phyloP scores from a whole-genome alignment of 306 rosid genomes.

The Potentilla sterilis region DNA sequence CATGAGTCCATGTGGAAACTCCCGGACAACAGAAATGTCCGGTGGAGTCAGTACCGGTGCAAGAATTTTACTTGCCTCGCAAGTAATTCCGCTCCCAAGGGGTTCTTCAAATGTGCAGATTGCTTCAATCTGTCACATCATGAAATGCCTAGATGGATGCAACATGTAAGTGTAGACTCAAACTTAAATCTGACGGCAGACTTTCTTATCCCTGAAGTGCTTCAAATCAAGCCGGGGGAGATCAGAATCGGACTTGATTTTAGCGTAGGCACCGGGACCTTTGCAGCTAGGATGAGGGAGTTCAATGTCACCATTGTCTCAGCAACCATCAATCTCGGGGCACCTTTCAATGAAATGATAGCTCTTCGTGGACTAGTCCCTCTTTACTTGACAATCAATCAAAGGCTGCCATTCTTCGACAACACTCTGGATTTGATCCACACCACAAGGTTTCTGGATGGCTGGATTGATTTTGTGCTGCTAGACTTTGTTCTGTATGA shows the following conservation, averaged over 20 bases:
- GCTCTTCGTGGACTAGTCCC: conserved; percentile 77
- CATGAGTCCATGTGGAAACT: conserved; percentile 60
- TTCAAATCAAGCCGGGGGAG: conserved; percentile 54
- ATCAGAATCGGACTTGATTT: conserved; percentile 69
- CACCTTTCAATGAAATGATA: conserved; percentile 75
- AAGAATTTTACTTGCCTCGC: conserved; percentile 69
- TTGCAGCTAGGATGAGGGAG: conserved; percentile 74
- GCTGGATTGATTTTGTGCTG: conserved; percentile 71
- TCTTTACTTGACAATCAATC: conserved; percentile 63
- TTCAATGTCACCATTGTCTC: conserved; percentile 65
- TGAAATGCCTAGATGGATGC: conserved; percentile 64
- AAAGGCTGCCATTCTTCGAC: conserved; percentile 70
- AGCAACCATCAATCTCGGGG: conserved; percentile 62
- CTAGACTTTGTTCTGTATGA: conserved; percentile 70
- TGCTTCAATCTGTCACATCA: conserved; percentile 68
- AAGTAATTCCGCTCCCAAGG: conserved; percentile 33
- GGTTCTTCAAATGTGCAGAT: conserved; percentile 71
- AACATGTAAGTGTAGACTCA: conserved; percentile 24
- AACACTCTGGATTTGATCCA: conserved; percentile 77
- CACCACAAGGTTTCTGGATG: conserved; percentile 73
- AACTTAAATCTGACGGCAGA: conserved; percentile 35
- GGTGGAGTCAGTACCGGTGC: conserved; percentile 73
- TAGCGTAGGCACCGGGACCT: conserved; percentile 77
- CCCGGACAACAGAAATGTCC: conserved; percentile 65
- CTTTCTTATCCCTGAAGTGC: conserved; percentile 55